phyloP scores from a whole-genome alignment of 2,329 filamentous ascomycete genomes.

The Hypoxylon sp. region DNA sequence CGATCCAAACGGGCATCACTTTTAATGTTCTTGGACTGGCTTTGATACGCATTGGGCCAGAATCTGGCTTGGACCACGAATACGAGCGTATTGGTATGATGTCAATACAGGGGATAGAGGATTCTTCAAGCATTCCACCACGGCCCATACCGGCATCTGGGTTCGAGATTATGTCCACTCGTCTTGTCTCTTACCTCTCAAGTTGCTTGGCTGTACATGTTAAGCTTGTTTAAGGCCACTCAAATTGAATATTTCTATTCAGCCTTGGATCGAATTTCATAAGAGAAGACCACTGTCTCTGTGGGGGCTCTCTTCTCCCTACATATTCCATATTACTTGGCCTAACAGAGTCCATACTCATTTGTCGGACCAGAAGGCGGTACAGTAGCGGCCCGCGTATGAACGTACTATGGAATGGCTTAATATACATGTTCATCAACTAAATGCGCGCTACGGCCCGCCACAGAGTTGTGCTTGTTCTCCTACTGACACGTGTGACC shows the following conservation, averaged over 20 bases:
- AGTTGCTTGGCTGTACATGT: not conserved
- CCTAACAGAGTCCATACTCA: too few relatives aligned
- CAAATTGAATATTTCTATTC: not conserved
- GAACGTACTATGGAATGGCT: too few relatives aligned
- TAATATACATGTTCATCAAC: too few relatives aligned
- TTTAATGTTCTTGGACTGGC: not conserved
- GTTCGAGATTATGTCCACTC: constrained; percentile 1
- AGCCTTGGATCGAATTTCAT: not conserved
- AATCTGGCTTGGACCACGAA: not conserved
- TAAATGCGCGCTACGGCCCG: too few relatives aligned
- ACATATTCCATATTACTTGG: too few relatives aligned
- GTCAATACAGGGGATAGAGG: constrained; percentile 4
- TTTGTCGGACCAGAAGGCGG: too few relatives aligned
- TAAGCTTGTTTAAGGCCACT: not conserved
- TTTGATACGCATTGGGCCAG: not conserved
- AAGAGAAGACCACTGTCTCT: not conserved
- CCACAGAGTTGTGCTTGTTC: too few relatives aligned
- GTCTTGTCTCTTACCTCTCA: constrained; percentile 4
- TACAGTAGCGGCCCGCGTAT: too few relatives aligned
- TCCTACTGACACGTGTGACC: too few relatives aligned
- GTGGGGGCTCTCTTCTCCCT: too few relatives aligned
- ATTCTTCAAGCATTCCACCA: constrained; percentile 3
- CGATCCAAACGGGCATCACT: constrained; percentile 3
- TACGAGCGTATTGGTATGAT: constrained; percentile 13
- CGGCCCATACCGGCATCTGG: not conserved